Evolutionary conservation across 1,139 yeast species (phyloP).

Genomic region (Blastobotrys illinoisensis): DNA sequence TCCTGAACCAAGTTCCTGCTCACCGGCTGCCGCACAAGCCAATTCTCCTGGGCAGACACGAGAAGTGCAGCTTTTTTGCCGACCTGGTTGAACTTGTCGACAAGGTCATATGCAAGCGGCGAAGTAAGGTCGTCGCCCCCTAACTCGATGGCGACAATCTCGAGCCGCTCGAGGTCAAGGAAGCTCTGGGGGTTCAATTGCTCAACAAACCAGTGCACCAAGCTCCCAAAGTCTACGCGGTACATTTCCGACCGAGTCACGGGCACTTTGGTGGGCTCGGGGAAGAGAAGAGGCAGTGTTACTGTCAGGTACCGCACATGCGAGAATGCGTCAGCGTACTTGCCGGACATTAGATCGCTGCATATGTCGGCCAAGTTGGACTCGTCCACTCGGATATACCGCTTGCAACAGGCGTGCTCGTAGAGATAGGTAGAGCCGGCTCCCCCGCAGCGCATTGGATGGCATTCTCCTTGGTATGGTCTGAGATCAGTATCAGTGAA

Average conservation of each 20-base stretch:
- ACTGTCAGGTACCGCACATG: conserved; percentile 7
- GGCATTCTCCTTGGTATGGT: conserved; percentile 5
- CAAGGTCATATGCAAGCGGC: conserved; percentile 3
- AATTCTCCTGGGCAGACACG: conserved; percentile 5
- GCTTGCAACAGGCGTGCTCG: conserved; percentile 8
- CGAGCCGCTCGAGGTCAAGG: conserved; percentile 7
- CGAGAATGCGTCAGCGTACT: conserved; percentile 10
- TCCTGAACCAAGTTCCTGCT: neutral
- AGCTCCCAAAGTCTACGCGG: conserved; percentile 8
- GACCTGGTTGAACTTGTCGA: conserved; percentile 2
- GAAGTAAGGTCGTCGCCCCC: conserved; percentile 4
- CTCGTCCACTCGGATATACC: conserved; percentile 10
- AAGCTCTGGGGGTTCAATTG: conserved; percentile 8
- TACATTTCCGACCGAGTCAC: conserved; percentile 5
- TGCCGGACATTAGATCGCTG: conserved; percentile 5
- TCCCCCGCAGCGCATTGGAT: neutral
- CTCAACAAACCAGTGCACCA: conserved; percentile 11
- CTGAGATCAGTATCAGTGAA: conserved; percentile 8
- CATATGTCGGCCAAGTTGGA: conserved; percentile 9
- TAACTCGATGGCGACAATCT: conserved; percentile 5
- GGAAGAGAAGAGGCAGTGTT: conserved; percentile 8
- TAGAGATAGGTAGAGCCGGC: conserved; percentile 1
- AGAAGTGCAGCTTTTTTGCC: conserved; percentile 5
- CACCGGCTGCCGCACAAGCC: conserved; percentile 6
- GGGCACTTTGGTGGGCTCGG: conserved; percentile 5